phyloP scores from a whole-genome alignment of 2,329 filamentous ascomycete species.

The Monilinia fructigena region DNA sequence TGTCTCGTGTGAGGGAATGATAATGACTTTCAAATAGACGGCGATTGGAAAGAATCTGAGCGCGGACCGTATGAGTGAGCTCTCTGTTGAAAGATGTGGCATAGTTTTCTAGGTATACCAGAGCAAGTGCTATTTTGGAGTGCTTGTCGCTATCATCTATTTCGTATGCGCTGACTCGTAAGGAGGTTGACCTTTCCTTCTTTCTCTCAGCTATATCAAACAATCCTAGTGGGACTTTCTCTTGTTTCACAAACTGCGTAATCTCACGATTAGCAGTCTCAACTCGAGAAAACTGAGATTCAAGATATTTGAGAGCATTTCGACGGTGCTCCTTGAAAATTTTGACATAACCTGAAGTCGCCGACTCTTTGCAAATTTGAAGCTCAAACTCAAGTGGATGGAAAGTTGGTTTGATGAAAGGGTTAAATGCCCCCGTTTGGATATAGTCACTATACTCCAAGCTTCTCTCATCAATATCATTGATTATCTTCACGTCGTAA shows the following conservation, averaged over 20 bases:
- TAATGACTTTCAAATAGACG: constrained; percentile 1
- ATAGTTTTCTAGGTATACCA: constrained; percentile 11
- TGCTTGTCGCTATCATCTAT: background rate
- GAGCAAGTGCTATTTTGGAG: background rate
- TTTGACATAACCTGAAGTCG: background rate
- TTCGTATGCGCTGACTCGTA: background rate
- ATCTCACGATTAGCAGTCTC: background rate
- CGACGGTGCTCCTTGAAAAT: constrained; percentile 6
- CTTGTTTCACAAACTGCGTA: background rate
- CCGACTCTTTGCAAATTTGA: background rate
- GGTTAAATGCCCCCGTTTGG: background rate
- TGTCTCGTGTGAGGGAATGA: background rate
- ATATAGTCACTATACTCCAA: background rate
- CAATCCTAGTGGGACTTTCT: constrained; percentile 3
- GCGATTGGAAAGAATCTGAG: background rate
- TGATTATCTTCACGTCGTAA: constrained; percentile 13
- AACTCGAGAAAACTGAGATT: background rate
- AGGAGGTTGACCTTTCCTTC: background rate
- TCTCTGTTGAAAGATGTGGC: constrained; percentile 4
- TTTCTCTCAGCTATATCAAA: background rate
- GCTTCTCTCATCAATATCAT: background rate
- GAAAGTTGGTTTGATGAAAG: background rate
- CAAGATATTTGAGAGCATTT: background rate
- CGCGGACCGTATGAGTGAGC: background rate
- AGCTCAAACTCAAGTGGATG: constrained; percentile 23